Evolutionary conservation across 371 early-diverging fungal species (phyloP).

Genomic region (Circinella minor): DNA sequence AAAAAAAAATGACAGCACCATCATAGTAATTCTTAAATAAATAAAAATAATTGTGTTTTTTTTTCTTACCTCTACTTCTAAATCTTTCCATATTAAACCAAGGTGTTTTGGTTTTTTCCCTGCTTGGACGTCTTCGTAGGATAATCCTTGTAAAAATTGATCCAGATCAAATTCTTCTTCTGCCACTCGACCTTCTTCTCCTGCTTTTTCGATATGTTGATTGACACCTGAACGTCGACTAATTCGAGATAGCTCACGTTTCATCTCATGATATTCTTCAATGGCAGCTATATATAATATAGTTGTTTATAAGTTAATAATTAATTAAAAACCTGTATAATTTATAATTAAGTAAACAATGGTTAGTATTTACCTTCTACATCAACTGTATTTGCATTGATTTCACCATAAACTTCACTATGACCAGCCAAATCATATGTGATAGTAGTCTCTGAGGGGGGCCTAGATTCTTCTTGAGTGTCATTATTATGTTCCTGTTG

Average conservation of each 20-base stretch:
- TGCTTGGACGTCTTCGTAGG: constrained; percentile 3
- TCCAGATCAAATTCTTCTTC: constrained; percentile 23
- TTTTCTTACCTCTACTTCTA: constrained; percentile 35
- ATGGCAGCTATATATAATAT: constrained; percentile 18
- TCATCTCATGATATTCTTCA: constrained; percentile 22
- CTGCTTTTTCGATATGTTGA: constrained; percentile 24
- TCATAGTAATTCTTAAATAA: not conserved
- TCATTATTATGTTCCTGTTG: too few species aligned
- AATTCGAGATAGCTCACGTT: constrained; percentile 25
- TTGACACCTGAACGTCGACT: constrained; percentile 7
- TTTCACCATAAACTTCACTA: constrained; percentile 22
- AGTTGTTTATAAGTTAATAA: too few species aligned
- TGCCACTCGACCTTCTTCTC: constrained; percentile 8
- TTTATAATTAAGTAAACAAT: too few species aligned
- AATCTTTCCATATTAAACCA: constrained; percentile 50
- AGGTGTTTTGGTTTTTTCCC: constrained; percentile 48
- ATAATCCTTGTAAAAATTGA: constrained; percentile 12
- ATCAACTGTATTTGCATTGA: constrained; percentile 27
- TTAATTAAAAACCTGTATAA: too few species aligned
- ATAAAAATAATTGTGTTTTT: not conserved
- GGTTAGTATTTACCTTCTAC: constrained; percentile 20
- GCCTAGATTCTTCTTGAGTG: too few species aligned
- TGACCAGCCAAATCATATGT: too few species aligned
- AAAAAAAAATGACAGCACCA: too few species aligned
- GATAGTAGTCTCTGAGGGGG: too few species aligned